Percentiles rank a stretch among this genome's conserved stretches.
These are phyloP conservation scores for Sclerotinia spermophila DNA, from an alignment of 2,329 filamentous ascomycete genomes.

Conservation along the genomic window DNA sequence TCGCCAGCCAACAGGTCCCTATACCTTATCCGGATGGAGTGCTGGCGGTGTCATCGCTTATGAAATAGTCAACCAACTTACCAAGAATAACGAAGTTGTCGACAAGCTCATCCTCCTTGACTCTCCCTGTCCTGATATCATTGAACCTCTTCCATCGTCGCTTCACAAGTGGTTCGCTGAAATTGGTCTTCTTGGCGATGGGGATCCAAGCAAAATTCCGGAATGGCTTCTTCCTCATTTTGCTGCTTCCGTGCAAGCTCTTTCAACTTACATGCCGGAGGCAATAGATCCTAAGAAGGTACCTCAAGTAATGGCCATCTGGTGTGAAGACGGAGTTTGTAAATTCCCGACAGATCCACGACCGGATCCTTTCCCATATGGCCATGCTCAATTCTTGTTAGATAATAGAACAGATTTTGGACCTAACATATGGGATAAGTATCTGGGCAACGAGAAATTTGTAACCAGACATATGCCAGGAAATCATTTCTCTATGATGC, in stretches of 20 bases:
- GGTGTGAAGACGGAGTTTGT: conserved; percentile 19
- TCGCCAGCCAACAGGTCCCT: conserved; percentile 65
- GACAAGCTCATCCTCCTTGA: conserved; percentile 63
- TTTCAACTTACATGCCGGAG: conserved; percentile 16
- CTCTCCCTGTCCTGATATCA: conserved; percentile 61
- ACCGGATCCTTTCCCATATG: conserved; percentile 16
- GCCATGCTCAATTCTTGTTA: conserved; percentile 16
- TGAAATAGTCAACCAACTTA: conserved; percentile 60
- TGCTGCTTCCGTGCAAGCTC: conserved; percentile 9
- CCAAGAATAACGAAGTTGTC: conserved; percentile 53
- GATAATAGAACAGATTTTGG: conserved; percentile 19
- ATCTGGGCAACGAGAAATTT: conserved; percentile 36
- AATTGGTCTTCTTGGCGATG: conserved; percentile 66
- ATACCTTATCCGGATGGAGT: conserved; percentile 70
- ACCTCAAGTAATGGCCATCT: conserved; percentile 16
- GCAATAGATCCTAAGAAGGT: conserved; percentile 10
- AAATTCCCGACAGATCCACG: conserved; percentile 42
- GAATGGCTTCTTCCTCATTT: conserved; percentile 25
- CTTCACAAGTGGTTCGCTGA: conserved; percentile 61
- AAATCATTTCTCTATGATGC: conserved; percentile 32
- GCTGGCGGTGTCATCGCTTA: conserved; percentile 71
- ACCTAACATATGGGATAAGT: conserved; percentile 17
- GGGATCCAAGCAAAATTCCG: conserved; percentile 44
- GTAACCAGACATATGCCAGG: conserved; percentile 40
- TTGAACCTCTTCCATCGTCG: conserved; percentile 59